Evolutionary conservation across 345 rosid genomes (phyloP), one percentile per base, ranked within the genome.

Genomic region (Salix viminalis): DNA sequence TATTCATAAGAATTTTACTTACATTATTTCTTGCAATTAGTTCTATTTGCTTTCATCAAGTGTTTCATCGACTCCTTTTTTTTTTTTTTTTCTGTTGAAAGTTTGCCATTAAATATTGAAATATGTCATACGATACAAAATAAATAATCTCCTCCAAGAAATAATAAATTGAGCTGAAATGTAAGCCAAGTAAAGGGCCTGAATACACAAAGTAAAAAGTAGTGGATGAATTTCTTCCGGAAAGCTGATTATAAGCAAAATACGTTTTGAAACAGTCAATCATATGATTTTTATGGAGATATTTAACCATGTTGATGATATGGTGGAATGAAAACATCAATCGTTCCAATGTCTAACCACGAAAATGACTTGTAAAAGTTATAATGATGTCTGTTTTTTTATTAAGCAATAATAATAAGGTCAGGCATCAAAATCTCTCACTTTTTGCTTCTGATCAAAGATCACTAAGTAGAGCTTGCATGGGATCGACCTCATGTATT

Each of bases 251-350:
- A 18, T 18, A 18, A 52, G 7, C 2, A 52, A 52, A 18, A 52
- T 14, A 46, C 1, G 52, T 14, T 46, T 46, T 46, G n/a, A 52
- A 52, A 52, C 6, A 6, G 21, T 19, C 16, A 15, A 48, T 18
- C 54, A 15, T 48, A 32, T 36, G 5, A 14, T 13, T 16, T 15
- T 24, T 15, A 9, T 7, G 10, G 21, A 21, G n/a, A n/a, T 48
- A 28, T n/a, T 15, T 48, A 1, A 26, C 6, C 24, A 74, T n/a
- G 23, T 14, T 18, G 50, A 36, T 64, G 50, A 36, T 64, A 73
- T 67, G 90, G 85, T 84, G 76, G 67, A 76, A 79, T 39, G 80
- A 83, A 69, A 73, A 44, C 83, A 41, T 86, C 88, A 79, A 73
- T 32, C 79, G 83, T 79, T 81, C 9, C 65, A 46, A 81, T 65